These are phyloP conservation scores for Leccinum subtestaceum DNA, from an alignment of 768 basidiomycete genomes.

Conservation along the genomic window DNA sequence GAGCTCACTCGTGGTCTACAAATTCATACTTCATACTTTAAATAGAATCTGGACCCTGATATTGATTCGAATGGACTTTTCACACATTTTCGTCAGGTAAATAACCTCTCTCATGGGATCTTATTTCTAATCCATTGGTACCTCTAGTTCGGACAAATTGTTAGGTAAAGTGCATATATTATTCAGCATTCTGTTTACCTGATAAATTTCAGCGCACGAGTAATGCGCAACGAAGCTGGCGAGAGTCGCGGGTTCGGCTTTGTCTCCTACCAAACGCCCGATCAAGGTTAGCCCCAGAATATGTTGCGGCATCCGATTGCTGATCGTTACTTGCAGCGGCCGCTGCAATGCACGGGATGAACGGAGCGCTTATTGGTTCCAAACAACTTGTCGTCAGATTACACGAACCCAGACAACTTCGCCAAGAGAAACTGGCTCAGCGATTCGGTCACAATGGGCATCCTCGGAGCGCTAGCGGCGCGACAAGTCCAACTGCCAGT, in stretches of 20 bases:
- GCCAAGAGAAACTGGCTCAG: slow-evolving; percentile 84
- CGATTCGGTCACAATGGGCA: slow-evolving; percentile 80
- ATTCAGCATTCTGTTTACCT: neutral
- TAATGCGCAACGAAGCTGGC: slow-evolving; percentile 84
- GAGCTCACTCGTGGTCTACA: neutral
- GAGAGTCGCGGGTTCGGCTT: slow-evolving; percentile 89
- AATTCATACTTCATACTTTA: slow-evolving; percentile 3
- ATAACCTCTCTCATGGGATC: slow-evolving; percentile 1
- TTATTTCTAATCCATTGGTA: slow-evolving; percentile 16
- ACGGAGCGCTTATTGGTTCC: slow-evolving; percentile 64
- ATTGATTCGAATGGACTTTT: slow-evolving; percentile 86
- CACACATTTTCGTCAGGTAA: slow-evolving; percentile 75
- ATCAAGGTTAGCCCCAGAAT: slow-evolving; percentile 56
- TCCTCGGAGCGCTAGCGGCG: slow-evolving; percentile 76
- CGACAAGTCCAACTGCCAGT: slow-evolving; percentile 80
- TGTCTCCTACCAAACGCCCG: slow-evolving; percentile 80
- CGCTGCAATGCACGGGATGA: slow-evolving; percentile 78
- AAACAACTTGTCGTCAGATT: slow-evolving; percentile 84
- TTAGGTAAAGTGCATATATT: slow-evolving; percentile 53
- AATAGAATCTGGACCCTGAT: slow-evolving; percentile 78
- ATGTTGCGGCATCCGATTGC: neutral
- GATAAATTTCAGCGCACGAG: slow-evolving; percentile 62
- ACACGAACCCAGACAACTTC: slow-evolving; percentile 89
- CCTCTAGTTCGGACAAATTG: slow-evolving; percentile 79
- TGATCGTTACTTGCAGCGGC: slow-evolving; percentile 46